These are phyloP conservation scores for Psilocybe sp. DNA, from an alignment of 768 basidiomycete species.

Conservation along the genomic window DNA sequence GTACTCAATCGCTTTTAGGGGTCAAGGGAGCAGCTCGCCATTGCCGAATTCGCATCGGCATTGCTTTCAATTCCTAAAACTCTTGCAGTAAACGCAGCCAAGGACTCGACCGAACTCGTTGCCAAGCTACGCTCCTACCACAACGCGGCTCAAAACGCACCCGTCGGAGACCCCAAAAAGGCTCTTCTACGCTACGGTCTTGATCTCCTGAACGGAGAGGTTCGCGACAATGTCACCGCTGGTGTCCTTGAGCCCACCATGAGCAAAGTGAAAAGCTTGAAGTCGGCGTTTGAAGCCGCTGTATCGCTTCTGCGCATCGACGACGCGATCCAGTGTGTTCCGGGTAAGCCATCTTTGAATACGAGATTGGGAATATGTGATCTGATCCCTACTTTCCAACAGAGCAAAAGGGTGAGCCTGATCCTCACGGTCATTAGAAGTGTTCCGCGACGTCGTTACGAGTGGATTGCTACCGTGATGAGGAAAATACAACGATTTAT, in stretches of 20 bases:
- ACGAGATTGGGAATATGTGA: constrained; percentile 6
- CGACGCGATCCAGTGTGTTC: constrained; percentile 89
- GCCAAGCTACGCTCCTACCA: constrained; percentile 97
- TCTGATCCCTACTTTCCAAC: constrained; percentile 16
- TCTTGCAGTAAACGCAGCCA: constrained; percentile 95
- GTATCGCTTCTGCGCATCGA: constrained; percentile 94
- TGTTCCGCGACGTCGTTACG: neutral
- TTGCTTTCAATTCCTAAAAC: constrained; percentile 95
- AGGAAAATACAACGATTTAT: too few relatives aligned
- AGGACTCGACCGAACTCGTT: constrained; percentile 96
- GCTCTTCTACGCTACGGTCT: constrained; percentile 88
- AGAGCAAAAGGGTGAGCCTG: constrained; percentile 74
- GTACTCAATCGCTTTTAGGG: constrained; percentile 52
- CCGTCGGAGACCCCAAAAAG: constrained; percentile 89
- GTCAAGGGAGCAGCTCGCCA: constrained; percentile 96
- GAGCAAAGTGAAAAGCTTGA: constrained; percentile 95
- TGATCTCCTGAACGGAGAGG: constrained; percentile 91
- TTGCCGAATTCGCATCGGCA: constrained; percentile 96
- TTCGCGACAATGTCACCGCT: constrained; percentile 90
- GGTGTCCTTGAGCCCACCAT: constrained; percentile 96
- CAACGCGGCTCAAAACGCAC: constrained; percentile 92
- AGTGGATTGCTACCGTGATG: too few relatives aligned
- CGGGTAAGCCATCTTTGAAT: constrained; percentile 50
- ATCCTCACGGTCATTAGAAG: constrained; percentile 69
- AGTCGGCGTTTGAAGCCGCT: constrained; percentile 95